A percentile compares a stretch with the other conserved stretches of the same genome.
phyloP scores from a whole-genome alignment of 192 early-diverging fungal species.

The Podochytrium sp. region DNA sequence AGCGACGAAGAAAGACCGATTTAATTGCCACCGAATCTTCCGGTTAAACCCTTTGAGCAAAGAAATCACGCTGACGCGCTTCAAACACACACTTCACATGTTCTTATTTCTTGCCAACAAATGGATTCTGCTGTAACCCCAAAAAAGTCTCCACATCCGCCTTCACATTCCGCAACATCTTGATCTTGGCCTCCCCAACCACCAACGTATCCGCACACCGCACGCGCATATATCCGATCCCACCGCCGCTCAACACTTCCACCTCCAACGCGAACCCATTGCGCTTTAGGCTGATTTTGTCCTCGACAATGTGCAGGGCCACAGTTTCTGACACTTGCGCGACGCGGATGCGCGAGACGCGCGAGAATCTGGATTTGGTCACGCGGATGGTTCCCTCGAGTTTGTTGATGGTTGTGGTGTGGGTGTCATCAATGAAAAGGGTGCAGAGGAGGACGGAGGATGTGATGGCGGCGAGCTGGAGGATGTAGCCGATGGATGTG shows the following conservation, averaged over 20 bases:
- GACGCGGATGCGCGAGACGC: not conserved
- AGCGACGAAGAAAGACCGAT: too few relatives aligned
- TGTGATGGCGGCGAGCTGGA: not conserved
- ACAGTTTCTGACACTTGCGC: not conserved
- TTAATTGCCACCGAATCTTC: too few relatives aligned
- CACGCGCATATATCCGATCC: not conserved
- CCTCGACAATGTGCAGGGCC: slow-evolving; percentile 11
- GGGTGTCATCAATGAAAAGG: slow-evolving; percentile 1
- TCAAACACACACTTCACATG: too few relatives aligned
- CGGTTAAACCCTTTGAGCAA: too few relatives aligned
- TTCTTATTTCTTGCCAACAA: too few relatives aligned
- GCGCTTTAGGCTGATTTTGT: not conserved
- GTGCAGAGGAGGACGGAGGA: not conserved
- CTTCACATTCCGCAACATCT: not conserved
- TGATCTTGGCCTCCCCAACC: slow-evolving; percentile 11
- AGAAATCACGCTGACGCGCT: too few relatives aligned
- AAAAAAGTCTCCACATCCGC: not conserved
- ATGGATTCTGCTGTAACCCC: not conserved
- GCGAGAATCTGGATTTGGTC: not conserved
- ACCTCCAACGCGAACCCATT: slow-evolving; percentile 3
- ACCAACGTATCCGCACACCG: slow-evolving; percentile 16
- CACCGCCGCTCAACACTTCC: not conserved
- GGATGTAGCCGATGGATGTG: not conserved
- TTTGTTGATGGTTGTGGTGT: not conserved
- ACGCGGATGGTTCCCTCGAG: not conserved